Percentiles rank a stretch among this genome's conserved stretches.
Conservation (phyloP, 2,329 filamentous ascomycete genomes). For the Aspergillus sp. region DNA sequence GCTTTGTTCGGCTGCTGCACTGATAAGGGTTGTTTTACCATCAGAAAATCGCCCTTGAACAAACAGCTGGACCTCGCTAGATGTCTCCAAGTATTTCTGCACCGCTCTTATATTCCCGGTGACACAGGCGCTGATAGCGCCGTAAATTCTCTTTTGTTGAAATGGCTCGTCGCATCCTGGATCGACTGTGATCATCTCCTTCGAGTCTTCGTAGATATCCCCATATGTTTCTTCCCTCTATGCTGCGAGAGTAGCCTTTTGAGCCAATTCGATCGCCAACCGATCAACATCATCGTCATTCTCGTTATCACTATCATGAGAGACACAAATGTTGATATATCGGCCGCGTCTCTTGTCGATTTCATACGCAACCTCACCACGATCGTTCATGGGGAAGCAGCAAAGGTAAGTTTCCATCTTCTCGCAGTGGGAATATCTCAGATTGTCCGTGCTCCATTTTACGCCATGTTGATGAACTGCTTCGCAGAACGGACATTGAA, state of each 20-base stretch:
- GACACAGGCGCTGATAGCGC: constrained; percentile 1
- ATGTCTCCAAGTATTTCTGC: constrained; percentile 9
- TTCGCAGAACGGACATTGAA: constrained; percentile 12
- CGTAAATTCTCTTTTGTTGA: background rate
- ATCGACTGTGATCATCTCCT: background rate
- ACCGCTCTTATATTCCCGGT: background rate
- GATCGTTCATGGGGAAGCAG: constrained; percentile 9
- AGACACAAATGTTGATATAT: constrained; percentile 9
- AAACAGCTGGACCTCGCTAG: constrained; percentile 5
- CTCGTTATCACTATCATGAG: constrained; percentile 3
- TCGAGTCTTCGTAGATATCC: background rate
- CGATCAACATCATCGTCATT: constrained; percentile 2
- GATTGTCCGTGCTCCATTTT: background rate
- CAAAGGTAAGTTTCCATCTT: constrained; percentile 2
- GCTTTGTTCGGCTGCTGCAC: constrained; percentile 1
- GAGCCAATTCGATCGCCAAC: background rate
- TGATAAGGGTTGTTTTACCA: constrained; percentile 9
- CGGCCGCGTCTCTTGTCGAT: constrained; percentile 12
- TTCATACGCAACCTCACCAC: constrained; percentile 9
- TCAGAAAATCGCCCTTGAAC: constrained; percentile 1
- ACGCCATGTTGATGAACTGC: constrained; percentile 5
- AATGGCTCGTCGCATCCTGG: background rate
- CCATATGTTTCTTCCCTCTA: background rate
- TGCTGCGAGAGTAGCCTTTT: constrained; percentile 4
- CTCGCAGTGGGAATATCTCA: constrained; percentile 8